Evolutionary conservation across 164 flowering plant species (phyloP), one percentile per base, ranked within the genome.

Genomic region (Umbilicus rupestris): DNA sequence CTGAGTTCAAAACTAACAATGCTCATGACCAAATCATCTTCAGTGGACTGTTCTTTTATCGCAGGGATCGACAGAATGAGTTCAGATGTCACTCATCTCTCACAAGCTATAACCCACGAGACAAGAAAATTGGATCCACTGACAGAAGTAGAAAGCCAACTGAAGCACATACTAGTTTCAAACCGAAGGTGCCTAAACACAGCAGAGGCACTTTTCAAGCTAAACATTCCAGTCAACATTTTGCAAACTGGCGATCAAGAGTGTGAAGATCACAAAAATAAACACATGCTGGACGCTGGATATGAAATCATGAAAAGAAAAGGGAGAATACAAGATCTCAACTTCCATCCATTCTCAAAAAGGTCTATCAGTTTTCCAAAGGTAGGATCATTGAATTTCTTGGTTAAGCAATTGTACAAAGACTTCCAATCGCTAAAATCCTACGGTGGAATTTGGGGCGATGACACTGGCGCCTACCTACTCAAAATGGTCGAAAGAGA

Each of bases 141-240:
- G 20, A 82, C 84, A 31, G 89, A 84, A 67, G 68, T 75, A 11
- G 90, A 90, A 72, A 77, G 69, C 62, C 72, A 77, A n/a, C 84
- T 93, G 63, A 90, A 85, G 83, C 81, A 82, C 77, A 79, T 75
- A 41, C 80, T 88, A 14, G 52, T 83, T 14, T 74, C 64, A 69
- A 85, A 87, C 65, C 88, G 80, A 68, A 50, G 74, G 52, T 88
- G 90, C 72, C 78, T 90, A n/a, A 82, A 82, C 74, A 83, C 97
- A 35, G 92, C 97, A 47, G 94, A 85, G 72, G 94, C 97, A 39
- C 85, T 90, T 62, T 90, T 87, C 88, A 78, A 77, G 64, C 84
- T 90, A 57, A 83, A 82, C 65, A 84, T 87, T 70, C 94, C 96
- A 4, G 49, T 76, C 7, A 74, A 70, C 52, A 73, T 86, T 70